Evolutionary conservation across 768 basidiomycete genomes (phyloP).

Genomic region (Psilocybe cubensis): DNA sequence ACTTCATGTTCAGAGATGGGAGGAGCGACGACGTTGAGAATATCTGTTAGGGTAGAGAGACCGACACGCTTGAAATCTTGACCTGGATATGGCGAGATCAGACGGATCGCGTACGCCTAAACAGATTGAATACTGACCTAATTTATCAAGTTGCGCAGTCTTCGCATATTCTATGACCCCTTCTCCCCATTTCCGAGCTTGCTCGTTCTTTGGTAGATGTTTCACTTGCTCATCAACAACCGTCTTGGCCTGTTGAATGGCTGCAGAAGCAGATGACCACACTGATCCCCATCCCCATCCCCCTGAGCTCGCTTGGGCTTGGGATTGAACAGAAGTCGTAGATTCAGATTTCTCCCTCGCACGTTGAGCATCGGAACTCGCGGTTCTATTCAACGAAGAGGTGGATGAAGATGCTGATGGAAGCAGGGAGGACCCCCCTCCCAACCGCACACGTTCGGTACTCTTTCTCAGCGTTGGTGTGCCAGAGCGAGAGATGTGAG

Average conservation of each 20-base stretch:
- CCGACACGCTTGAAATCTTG: slow-evolving; percentile 90
- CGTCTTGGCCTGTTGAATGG: slow-evolving; percentile 83
- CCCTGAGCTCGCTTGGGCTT: slow-evolving; percentile 26
- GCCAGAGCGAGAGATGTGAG: slow-evolving; percentile 64
- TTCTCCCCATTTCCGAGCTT: slow-evolving; percentile 87
- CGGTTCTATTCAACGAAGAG: slow-evolving; percentile 36
- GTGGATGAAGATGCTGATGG: slow-evolving; percentile 50
- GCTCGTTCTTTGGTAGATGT: slow-evolving; percentile 82
- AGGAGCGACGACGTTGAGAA: slow-evolving; percentile 95
- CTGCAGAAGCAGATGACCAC: slow-evolving; percentile 88
- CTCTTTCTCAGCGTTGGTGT: slow-evolving; percentile 77
- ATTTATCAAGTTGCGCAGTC: slow-evolving; percentile 85
- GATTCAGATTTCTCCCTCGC: slow-evolving; percentile 24
- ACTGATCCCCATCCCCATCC: slow-evolving; percentile 86
- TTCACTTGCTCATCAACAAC: slow-evolving; percentile 96
- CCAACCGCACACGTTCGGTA: slow-evolving; percentile 75
- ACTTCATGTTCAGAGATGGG: slow-evolving; percentile 99
- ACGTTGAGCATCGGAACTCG: slow-evolving; percentile 27
- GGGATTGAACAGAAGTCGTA: slow-evolving; percentile 14
- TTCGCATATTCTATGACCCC: slow-evolving; percentile 88
- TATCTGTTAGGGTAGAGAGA: slow-evolving; percentile 85
- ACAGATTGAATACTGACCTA: slow-evolving; percentile 59
- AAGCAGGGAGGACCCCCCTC: slow-evolving; percentile 43
- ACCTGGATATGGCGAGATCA: slow-evolving; percentile 47
- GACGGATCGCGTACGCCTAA: not conserved